These are phyloP conservation scores for Wickerhamomyces bisporus DNA, from an alignment of 805 yeast genomes.

Conservation along the genomic window DNA sequence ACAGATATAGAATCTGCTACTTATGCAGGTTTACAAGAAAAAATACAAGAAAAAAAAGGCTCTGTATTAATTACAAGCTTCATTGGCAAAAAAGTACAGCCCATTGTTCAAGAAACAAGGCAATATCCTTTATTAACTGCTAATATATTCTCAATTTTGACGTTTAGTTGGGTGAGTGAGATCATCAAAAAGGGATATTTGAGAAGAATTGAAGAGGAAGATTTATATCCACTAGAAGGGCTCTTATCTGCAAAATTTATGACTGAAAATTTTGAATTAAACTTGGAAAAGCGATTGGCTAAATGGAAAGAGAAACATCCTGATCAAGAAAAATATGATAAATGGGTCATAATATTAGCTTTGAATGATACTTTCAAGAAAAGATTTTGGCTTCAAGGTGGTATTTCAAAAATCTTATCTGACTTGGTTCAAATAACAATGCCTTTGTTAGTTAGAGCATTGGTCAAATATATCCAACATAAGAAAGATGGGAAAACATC, in stretches of 20 bases:
- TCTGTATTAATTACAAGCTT: constrained; percentile 11
- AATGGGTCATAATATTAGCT: constrained; percentile 27
- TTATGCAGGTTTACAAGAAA: constrained; percentile 7
- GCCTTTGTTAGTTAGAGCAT: constrained; percentile 60
- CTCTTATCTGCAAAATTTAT: constrained; percentile 30
- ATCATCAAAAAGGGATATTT: constrained; percentile 44
- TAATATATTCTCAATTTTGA: constrained; percentile 12
- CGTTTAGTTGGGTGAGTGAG: constrained; percentile 21
- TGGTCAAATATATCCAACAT: constrained; percentile 59
- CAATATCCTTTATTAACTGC: constrained; percentile 19
- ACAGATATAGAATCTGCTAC: too few relatives aligned
- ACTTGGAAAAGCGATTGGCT: constrained; percentile 25
- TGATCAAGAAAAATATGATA: constrained; percentile 15
- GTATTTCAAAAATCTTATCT: constrained; percentile 23
- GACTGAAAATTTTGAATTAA: constrained; percentile 29
- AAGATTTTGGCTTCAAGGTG: constrained; percentile 29
- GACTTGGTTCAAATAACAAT: constrained; percentile 43
- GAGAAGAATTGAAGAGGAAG: constrained; percentile 55
- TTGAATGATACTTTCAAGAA: constrained; percentile 30
- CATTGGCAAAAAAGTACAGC: constrained; percentile 15
- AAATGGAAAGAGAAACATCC: constrained; percentile 23
- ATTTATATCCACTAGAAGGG: constrained; percentile 41
- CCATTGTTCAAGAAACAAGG: constrained; percentile 13
- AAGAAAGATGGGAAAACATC: constrained; percentile 26
- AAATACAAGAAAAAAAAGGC: constrained; percentile 15